Base-by-base conservation (phyloP, 2,329 filamentous ascomycete genomes). In the Exophiala mesophila region DNA sequence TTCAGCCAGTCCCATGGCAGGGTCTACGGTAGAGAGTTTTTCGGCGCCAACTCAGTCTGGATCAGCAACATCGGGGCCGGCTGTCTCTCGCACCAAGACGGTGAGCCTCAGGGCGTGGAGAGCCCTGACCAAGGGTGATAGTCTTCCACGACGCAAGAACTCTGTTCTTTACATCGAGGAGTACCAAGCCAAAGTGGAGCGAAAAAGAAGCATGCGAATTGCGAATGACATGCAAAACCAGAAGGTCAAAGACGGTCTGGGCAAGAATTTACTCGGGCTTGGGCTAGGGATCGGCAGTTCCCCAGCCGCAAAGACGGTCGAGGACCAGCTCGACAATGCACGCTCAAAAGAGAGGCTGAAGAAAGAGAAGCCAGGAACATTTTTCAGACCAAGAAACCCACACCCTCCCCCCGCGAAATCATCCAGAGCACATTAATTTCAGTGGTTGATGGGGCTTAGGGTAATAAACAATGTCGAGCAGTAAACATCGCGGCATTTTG, bases 361-460 rank as follows among this genome's bases (percentile, higher is more conserved):
- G 39, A 48, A 48, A 13, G 48, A 46, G 30, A 78, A 17, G 16
- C 32, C 32, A 6, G 32, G 32, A 18, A 34, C 32, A 8, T 34
- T 34, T 19, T 34, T 18, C 32, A 17, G 32, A 18, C 32, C 32
- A 4, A 15, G 17, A 19, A 34, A 34, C 32, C 32, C 17, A 17
- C 18, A 18, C 32, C 7, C 32, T 17, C 7, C 32, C 23, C 6
- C 12, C 23, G 6, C n/a, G n/a, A n/a, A n/a, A n/a, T n/a, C n/a
- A n/a, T n/a, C n/a, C n/a, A n/a, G n/a, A n/a, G n/a, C n/a, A n/a
- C n/a, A n/a, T n/a, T n/a, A n/a, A n/a, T n/a, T n/a, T n/a, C n/a
- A n/a, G n/a, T n/a, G n/a, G n/a, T n/a, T n/a, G n/a, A n/a, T n/a
- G n/a, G n/a, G n/a, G n/a, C n/a, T n/a, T n/a, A n/a, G n/a, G n/a